Conservation (phyloP, 2,329 filamentous ascomycete genomes). For the Aureobasidium subglaciale region DNA sequence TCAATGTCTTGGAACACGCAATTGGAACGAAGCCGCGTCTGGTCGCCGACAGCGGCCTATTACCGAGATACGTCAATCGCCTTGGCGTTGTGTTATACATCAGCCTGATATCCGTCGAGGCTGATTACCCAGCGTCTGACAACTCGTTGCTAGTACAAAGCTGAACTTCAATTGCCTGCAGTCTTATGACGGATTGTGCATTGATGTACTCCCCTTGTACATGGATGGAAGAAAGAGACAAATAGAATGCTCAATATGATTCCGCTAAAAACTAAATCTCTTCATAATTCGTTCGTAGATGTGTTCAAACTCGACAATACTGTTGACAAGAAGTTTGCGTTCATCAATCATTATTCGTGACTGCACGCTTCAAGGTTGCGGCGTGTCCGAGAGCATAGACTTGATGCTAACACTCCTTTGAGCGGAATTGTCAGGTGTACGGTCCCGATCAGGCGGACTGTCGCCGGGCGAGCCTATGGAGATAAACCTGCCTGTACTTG, state of each 20-base stretch:
- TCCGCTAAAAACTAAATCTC: no score
- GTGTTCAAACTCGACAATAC: no score
- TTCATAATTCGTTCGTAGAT: not conserved
- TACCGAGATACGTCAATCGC: not conserved
- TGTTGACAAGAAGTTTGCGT: no score
- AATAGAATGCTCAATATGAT: no score
- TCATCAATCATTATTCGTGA: not conserved
- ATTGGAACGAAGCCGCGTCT: not conserved
- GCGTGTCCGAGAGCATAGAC: conserved; percentile 7
- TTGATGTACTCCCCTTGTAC: no score
- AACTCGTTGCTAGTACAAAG: no score
- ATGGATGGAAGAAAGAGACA: no score
- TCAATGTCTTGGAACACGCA: not conserved
- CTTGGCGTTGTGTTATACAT: conserved; percentile 8
- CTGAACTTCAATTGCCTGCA: no score
- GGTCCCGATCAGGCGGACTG: not conserved
- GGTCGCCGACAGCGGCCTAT: not conserved
- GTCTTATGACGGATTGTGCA: no score
- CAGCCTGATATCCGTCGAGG: conserved; percentile 9
- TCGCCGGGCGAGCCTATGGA: not conserved
- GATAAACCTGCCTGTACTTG: not conserved
- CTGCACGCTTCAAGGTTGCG: not conserved
- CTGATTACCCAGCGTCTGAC: not conserved
- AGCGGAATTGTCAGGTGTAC: not conserved
- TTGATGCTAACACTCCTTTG: conserved; percentile 5